Conservation (phyloP, 345 rosid genomes). For the Rhizophora mangle region DNA sequence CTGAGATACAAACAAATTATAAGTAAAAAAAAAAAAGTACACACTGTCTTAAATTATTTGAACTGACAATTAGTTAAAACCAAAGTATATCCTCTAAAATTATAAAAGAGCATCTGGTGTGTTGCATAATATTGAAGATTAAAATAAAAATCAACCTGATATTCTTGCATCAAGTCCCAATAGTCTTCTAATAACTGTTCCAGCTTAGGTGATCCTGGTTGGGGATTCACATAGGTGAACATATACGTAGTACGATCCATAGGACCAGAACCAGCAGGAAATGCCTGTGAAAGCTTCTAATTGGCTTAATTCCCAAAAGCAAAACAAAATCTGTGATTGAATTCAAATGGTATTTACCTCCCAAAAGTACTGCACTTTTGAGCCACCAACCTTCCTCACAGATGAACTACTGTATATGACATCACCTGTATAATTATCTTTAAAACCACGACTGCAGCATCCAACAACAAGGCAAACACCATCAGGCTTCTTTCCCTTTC, state of each 20-base stretch:
- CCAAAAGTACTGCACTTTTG: constrained; percentile 85
- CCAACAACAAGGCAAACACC: constrained; percentile 98
- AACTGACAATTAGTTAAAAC: not conserved
- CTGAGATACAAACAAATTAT: too few species aligned
- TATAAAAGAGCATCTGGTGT: not conserved
- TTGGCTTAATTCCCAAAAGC: constrained; percentile 10
- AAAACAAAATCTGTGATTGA: not conserved
- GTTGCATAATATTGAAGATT: constrained; percentile 2
- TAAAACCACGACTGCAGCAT: constrained; percentile 87
- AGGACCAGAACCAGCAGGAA: constrained; percentile 94
- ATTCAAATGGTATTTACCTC: constrained; percentile 52
- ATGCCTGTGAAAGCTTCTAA: constrained; percentile 55
- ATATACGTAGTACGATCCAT: constrained; percentile 90
- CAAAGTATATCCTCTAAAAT: constrained; percentile 2
- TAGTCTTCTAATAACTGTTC: constrained; percentile 84
- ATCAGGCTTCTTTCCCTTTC: constrained; percentile 81
- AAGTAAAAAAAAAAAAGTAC: not conserved
- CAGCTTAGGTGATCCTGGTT: constrained; percentile 63
- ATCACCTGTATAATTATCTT: constrained; percentile 67
- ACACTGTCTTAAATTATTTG: not conserved
- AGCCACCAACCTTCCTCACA: constrained; percentile 53
- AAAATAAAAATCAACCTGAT: constrained; percentile 55
- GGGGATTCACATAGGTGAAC: constrained; percentile 90
- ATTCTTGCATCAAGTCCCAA: constrained; percentile 87
- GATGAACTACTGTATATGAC: constrained; percentile 84